A percentile compares a stretch with the other conserved stretches of the same genome.
phyloP scores from a whole-genome alignment of 2,329 filamentous ascomycete species.

The Clarireedia paspali region DNA sequence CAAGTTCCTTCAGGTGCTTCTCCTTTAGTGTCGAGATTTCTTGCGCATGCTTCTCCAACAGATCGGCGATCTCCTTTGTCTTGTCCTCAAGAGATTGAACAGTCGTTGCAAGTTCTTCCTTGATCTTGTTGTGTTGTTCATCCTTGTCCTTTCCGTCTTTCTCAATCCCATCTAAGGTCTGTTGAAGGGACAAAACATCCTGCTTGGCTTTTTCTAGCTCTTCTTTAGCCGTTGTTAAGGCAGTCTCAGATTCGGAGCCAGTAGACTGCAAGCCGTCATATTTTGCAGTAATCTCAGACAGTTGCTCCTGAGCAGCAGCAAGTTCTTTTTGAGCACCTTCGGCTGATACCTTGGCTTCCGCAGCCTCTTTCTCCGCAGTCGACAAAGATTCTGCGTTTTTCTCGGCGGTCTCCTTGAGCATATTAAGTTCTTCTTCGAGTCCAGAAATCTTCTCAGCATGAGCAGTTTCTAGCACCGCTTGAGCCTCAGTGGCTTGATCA shows the following conservation, averaged over 20 bases:
- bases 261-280: constrained; percentile 37
- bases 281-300: constrained; percentile 17
- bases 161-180: constrained; percentile 41
- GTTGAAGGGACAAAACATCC: constrained; percentile 40
- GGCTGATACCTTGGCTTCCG: constrained; percentile 41
- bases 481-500: constrained; percentile 42
- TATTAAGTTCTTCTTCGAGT: constrained; percentile 37
- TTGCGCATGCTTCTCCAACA: constrained; percentile 48
- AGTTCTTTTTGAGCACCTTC: constrained; percentile 35
- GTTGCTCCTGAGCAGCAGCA: constrained; percentile 32
- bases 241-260: constrained; percentile 33
- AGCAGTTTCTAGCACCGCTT: constrained; percentile 37
- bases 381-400: constrained; percentile 16
- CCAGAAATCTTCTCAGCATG: constrained; percentile 38
- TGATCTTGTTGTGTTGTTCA: constrained; percentile 23
- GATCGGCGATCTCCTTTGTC: constrained; percentile 32
- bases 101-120: constrained; percentile 24
- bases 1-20: constrained; percentile 50
- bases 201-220: constrained; percentile 33
- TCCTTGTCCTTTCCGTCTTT: constrained; percentile 32
- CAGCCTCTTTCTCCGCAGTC: constrained; percentile 33
- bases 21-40: constrained; percentile 28
- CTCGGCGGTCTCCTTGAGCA: constrained; percentile 41
- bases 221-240: constrained; percentile 34
- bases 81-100: constrained; percentile 26